Evolutionary conservation across 2,329 filamentous ascomycete genomes (phyloP).

Genomic region (Colletotrichum spaethianum): DNA sequence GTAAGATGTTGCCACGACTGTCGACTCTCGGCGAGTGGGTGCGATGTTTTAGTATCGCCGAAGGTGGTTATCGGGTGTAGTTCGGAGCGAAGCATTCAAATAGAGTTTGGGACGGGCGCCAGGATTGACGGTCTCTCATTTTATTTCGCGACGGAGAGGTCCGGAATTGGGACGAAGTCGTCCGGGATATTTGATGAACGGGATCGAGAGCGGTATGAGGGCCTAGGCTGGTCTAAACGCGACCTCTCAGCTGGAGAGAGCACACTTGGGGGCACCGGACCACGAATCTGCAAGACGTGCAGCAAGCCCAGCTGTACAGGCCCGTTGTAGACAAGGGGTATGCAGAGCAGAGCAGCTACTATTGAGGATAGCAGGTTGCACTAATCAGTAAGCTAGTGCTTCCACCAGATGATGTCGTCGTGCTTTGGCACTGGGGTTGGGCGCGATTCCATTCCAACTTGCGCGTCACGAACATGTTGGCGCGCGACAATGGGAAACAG

Average conservation of each 20-base stretch:
- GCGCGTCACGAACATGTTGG: neutral
- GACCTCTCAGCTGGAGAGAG: constrained; percentile 21
- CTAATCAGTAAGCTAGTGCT: neutral
- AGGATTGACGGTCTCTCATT: neutral
- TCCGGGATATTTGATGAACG: constrained; percentile 34
- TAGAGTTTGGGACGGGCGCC: constrained; percentile 22
- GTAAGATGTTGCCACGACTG: neutral
- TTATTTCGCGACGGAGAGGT: constrained; percentile 19
- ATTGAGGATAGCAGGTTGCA: constrained; percentile 1
- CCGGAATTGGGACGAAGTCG: constrained; percentile 28
- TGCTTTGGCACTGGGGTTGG: neutral
- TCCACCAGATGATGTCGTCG: constrained; percentile 5
- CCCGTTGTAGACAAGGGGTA: neutral
- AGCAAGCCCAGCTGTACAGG: constrained; percentile 28
- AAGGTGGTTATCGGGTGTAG: constrained; percentile 8
- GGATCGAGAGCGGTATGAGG: constrained; percentile 20
- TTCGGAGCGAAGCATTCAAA: constrained; percentile 17
- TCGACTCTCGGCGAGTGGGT: neutral
- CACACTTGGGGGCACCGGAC: constrained; percentile 5
- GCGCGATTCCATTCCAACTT: constrained; percentile 24
- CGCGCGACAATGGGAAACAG: constrained; percentile 1
- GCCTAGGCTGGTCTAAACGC: constrained; percentile 34
- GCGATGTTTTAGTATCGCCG: neutral
- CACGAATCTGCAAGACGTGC: constrained; percentile 32
- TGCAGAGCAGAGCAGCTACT: constrained; percentile 12